Evolutionary conservation across 305 asterid species (phyloP).

Genomic region (Fraxinus platypoda): DNA sequence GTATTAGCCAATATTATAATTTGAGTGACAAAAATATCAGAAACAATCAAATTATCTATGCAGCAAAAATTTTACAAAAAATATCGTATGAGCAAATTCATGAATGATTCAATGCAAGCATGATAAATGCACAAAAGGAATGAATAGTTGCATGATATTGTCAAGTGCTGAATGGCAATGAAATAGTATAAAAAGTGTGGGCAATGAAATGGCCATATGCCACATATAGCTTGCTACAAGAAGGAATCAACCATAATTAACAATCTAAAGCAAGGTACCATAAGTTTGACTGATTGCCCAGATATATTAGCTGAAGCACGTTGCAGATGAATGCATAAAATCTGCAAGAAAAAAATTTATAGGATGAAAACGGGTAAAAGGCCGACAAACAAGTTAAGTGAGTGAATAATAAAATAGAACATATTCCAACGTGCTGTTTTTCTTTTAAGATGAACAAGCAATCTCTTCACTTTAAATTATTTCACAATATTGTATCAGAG

Average conservation of each 20-base stretch:
- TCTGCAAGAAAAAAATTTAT: constrained; percentile 49
- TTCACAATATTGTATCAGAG: not conserved
- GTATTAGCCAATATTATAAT: not conserved
- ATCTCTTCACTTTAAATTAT: not conserved
- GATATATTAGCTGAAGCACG: constrained; percentile 74
- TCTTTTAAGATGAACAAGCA: not conserved
- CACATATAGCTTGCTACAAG: not conserved
- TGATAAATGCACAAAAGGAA: constrained; percentile 17
- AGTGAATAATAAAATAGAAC: not conserved
- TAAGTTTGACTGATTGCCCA: constrained; percentile 73
- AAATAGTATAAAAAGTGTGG: not conserved
- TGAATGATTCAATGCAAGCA: not conserved
- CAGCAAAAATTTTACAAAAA: not conserved
- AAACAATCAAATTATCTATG: not conserved
- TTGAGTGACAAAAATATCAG: not conserved
- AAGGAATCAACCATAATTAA: not conserved
- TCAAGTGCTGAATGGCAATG: not conserved
- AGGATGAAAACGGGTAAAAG: constrained; percentile 15
- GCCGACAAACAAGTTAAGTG: not conserved
- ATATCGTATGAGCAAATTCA: not conserved
- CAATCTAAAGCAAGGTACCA: constrained; percentile 40
- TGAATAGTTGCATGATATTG: constrained; percentile 5
- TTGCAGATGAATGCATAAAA: constrained; percentile 85
- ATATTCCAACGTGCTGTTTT: not conserved
- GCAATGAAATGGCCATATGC: not conserved